Evolutionary conservation across 345 rosid genomes (phyloP).

Genomic region (Psidium guajava): DNA sequence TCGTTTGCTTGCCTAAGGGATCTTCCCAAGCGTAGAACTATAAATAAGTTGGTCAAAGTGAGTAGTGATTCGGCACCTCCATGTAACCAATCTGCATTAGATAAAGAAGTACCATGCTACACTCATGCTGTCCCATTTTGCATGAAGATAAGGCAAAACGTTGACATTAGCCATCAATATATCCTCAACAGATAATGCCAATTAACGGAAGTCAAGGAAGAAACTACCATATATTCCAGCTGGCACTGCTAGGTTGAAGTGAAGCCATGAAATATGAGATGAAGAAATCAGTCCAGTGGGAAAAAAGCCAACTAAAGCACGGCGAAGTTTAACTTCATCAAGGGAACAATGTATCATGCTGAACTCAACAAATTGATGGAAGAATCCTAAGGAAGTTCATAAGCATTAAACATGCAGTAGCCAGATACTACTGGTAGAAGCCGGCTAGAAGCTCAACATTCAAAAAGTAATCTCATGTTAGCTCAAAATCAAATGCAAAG

Average conservation of each 20-base stretch:
- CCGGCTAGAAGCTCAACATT: neutral
- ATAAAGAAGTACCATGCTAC: slow-evolving; percentile 72
- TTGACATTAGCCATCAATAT: neutral
- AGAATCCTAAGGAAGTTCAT: neutral
- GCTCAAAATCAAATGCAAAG: neutral
- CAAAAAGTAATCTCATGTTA: neutral
- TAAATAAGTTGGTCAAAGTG: slow-evolving; percentile 72
- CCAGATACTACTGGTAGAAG: neutral
- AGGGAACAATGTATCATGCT: neutral
- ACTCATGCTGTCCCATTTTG: slow-evolving; percentile 53
- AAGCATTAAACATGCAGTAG: neutral
- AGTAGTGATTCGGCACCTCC: slow-evolving; percentile 93
- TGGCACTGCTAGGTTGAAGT: slow-evolving; percentile 47
- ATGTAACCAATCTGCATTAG: slow-evolving; percentile 91
- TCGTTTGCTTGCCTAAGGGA: slow-evolving; percentile 42
- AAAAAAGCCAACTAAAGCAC: neutral
- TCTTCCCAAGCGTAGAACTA: slow-evolving; percentile 77
- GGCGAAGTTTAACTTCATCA: neutral
- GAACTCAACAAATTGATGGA: neutral
- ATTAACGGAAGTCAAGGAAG: neutral
- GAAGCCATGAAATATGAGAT: slow-evolving; percentile 4
- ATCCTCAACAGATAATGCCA: neutral
- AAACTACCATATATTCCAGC: slow-evolving; percentile 77
- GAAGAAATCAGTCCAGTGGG: slow-evolving; percentile 4
- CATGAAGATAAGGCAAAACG: neutral